Conservation (phyloP, 1,284 basidiomycete genomes). For the Peniophora sp. region DNA sequence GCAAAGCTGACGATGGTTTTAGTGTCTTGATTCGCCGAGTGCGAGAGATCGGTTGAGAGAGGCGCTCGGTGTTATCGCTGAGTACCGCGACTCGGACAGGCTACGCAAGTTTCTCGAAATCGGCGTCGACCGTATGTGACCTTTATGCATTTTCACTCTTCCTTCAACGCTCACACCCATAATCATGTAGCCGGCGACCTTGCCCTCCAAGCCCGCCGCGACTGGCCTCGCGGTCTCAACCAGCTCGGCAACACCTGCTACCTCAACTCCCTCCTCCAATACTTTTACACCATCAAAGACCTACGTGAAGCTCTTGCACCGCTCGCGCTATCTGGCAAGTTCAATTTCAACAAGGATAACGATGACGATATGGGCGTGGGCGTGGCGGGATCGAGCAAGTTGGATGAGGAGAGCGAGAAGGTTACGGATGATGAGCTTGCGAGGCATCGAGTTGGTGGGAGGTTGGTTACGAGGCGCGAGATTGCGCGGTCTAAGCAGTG, state of each 20-base stretch:
- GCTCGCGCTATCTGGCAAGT: conserved; percentile 18
- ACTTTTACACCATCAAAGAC: conserved; percentile 92
- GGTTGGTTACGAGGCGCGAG: conserved; percentile 74
- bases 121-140: conserved; percentile 62
- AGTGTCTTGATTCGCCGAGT: conserved; percentile 66
- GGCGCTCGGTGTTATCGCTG: conserved; percentile 59
- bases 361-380: background rate
- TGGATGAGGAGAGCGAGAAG: conserved; percentile 56
- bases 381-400: conserved; percentile 37
- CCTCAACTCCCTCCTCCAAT: conserved; percentile 82
- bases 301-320: conserved; percentile 70
- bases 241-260: conserved; percentile 94
- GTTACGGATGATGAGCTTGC: conserved; percentile 74
- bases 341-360: background rate
- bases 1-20: conserved; percentile 11
- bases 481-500: conserved; percentile 80
- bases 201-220: conserved; percentile 38
- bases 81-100: conserved; percentile 66
- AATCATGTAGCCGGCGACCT: conserved; percentile 68
- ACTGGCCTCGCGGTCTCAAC: conserved; percentile 81
- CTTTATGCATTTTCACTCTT: background rate
- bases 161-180: conserved; percentile 37
- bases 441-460: conserved; percentile 79
- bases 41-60: conserved; percentile 61
- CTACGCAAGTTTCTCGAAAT: conserved; percentile 59